Percentiles rank a stretch among this genome's conserved stretches.
Conservation (phyloP, 257 asterid species). For the Pogostemon cablin region DNA sequence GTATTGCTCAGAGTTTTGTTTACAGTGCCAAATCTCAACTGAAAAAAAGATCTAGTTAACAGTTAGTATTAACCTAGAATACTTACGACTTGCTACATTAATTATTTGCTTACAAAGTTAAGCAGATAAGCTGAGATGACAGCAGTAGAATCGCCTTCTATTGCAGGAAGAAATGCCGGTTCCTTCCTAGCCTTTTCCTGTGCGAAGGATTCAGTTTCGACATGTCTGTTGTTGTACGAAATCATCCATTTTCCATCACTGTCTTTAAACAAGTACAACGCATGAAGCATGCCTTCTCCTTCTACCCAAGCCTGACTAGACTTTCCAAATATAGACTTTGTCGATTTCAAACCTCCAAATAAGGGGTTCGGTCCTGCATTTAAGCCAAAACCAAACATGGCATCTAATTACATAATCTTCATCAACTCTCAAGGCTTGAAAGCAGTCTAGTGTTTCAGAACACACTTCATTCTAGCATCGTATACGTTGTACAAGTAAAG, state of each 20-base stretch:
- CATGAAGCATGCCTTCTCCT: slow-evolving; percentile 66
- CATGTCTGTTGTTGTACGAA: slow-evolving; percentile 44
- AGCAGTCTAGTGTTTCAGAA: too few species aligned
- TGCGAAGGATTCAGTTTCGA: slow-evolving; percentile 46
- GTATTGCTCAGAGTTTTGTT: slow-evolving; percentile 65
- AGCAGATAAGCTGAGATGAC: slow-evolving; percentile 51
- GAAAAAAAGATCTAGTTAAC: neutral
- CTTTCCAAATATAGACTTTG: slow-evolving; percentile 43
- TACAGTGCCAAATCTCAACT: slow-evolving; percentile 64
- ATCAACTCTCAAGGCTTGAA: neutral
- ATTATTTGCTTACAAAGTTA: slow-evolving; percentile 41
- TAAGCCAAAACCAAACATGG: neutral
- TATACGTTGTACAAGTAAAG: neutral
- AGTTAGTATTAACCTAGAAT: neutral
- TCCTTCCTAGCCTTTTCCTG: slow-evolving; percentile 39
- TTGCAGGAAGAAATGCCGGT: slow-evolving; percentile 50
- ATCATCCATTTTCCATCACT: slow-evolving; percentile 30
- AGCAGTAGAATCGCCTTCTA: slow-evolving; percentile 51
- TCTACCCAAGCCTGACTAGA: slow-evolving; percentile 54
- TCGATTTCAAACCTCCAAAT: slow-evolving; percentile 50
- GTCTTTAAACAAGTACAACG: slow-evolving; percentile 40
- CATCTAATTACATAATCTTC: too few species aligned
- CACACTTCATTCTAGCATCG: neutral
- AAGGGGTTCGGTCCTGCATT: slow-evolving; percentile 50
- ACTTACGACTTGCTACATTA: neutral